Percentiles rank a stretch among this genome's conserved stretches.
phyloP scores from a whole-genome alignment of 2,329 filamentous ascomycete genomes.

The Colletotrichum sp. region DNA sequence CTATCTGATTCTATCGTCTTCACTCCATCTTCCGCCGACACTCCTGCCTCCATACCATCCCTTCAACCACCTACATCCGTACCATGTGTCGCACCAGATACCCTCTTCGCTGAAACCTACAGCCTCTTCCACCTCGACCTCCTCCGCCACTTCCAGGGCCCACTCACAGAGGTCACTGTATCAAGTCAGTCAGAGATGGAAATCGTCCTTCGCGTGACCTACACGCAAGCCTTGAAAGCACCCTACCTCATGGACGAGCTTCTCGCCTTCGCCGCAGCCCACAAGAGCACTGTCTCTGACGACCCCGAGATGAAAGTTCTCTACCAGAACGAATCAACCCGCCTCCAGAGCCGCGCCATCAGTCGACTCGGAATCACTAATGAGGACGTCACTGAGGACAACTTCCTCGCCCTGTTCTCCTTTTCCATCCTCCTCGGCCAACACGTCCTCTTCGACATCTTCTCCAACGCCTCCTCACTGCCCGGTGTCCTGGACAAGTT shows the following conservation, averaged over 20 bases:
- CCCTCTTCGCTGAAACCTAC: background rate
- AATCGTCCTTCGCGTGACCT: background rate
- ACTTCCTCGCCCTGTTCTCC: constrained; percentile 45
- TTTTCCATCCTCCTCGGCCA: constrained; percentile 49
- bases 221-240: constrained; percentile 19
- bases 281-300: constrained; percentile 35
- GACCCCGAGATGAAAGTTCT: constrained; percentile 21
- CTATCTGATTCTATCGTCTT: background rate
- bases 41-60: background rate
- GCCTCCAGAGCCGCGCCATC: constrained; percentile 49
- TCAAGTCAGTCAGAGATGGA: background rate
- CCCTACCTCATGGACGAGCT: constrained; percentile 53
- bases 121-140: background rate
- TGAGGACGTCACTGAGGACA: constrained; percentile 31
- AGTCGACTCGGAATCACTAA: constrained; percentile 34
- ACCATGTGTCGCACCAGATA: too few relatives aligned
- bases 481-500: constrained; percentile 35
- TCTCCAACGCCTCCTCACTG: background rate
- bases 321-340: constrained; percentile 43
- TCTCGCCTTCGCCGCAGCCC: constrained; percentile 49
- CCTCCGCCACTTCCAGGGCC: background rate
- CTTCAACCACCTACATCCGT: background rate
- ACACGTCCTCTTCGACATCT: constrained; percentile 51
- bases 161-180: background rate
- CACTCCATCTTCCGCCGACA: background rate